Base-by-base conservation (phyloP, 768 basidiomycete species). In the Boletus reticulatus region DNA sequence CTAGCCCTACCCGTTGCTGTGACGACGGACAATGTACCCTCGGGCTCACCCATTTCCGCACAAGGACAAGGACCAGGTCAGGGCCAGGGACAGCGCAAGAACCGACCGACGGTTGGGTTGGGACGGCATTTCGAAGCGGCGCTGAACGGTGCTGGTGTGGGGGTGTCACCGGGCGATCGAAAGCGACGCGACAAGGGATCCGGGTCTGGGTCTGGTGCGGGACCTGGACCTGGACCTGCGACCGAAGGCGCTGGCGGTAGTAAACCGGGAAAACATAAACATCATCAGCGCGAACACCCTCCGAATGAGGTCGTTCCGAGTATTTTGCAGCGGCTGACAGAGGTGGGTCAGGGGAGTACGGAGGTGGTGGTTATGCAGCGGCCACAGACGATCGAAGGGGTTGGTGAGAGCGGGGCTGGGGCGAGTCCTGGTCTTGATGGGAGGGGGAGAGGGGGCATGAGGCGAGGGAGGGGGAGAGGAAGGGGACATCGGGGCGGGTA, bases 71-170 rank as follows among this genome's bases (percentile, higher is more conserved):
- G 11, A 8, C 38, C 3, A 39, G n/a, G 16, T 16, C 38, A 39
- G 17, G 32, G 53, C 58, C 55, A 55, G 1, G 27, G 27, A 0
- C 55, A 73, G 3, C 78, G 81, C 22, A 77, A 83, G 32, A 59
- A 68, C 6, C 80, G 87, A 7, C 85, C 86, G 2, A 75, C 86
- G 11, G 71, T 89, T 32, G 86, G 87, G 0, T 65, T 87, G 9
- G 84, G 78, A 0, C 77, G 88, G 13, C 85, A 89, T 14, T 85
- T 91, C 50, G 87, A 89, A 61, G 87, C 83, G 8, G 89, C 89
- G 9, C 69, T 91, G 29, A 88, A 70, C 53, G 83, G 85, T 0
- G 82, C 83, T 1, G 84, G 84, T 6, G 82, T 83, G 5, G 61
- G 43, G 2, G 68, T 76, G n/a, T 64, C 57, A 4, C 19, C 31